A percentile compares a stretch with the other conserved stretches of the same genome.
Conservation (phyloP, 805 yeast genomes). For the Lipomyces yamadae region DNA sequence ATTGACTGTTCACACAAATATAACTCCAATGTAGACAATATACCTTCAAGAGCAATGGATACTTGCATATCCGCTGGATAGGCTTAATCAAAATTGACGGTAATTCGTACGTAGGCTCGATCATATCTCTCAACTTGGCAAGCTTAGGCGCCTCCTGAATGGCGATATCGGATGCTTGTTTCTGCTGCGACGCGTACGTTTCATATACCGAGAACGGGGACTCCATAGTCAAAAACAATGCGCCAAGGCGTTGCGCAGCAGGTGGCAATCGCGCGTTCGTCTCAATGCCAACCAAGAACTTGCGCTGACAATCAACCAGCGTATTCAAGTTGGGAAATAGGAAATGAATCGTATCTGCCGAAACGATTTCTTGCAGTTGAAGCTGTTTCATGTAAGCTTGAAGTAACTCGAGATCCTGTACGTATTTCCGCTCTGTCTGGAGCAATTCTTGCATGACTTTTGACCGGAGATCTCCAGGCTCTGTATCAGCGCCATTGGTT, state of each 20-base stretch:
- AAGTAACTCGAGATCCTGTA: conserved; percentile 83
- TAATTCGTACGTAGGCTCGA: conserved; percentile 85
- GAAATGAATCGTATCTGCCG: conserved; percentile 78
- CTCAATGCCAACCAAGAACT: conserved; percentile 86
- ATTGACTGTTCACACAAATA: not conserved
- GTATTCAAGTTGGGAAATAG: conserved; percentile 84
- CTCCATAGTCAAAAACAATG: conserved; percentile 83
- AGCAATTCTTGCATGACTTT: conserved; percentile 84
- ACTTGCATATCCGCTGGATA: conserved; percentile 93
- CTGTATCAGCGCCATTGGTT: not conserved
- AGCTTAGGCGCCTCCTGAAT: conserved; percentile 63
- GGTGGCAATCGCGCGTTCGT: conserved; percentile 78
- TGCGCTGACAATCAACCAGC: conserved; percentile 88
- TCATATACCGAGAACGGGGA: conserved; percentile 82
- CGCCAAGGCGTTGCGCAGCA: conserved; percentile 82
- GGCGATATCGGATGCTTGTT: conserved; percentile 82
- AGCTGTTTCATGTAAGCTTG: conserved; percentile 68
- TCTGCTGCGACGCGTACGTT: conserved; percentile 92
- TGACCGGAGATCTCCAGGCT: conserved; percentile 60
- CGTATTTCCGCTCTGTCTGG: conserved; percentile 90
- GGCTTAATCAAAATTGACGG: conserved; percentile 92
- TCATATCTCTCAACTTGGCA: conserved; percentile 52
- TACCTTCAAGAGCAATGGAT: conserved; percentile 70
- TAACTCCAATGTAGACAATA: not conserved
- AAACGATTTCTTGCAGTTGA: conserved; percentile 64